Percentiles rank a stretch among this genome's conserved stretches.
These are phyloP conservation scores for Bombardia bombarda DNA, from an alignment of 495 filamentous ascomycete species.

Conservation along the genomic window DNA sequence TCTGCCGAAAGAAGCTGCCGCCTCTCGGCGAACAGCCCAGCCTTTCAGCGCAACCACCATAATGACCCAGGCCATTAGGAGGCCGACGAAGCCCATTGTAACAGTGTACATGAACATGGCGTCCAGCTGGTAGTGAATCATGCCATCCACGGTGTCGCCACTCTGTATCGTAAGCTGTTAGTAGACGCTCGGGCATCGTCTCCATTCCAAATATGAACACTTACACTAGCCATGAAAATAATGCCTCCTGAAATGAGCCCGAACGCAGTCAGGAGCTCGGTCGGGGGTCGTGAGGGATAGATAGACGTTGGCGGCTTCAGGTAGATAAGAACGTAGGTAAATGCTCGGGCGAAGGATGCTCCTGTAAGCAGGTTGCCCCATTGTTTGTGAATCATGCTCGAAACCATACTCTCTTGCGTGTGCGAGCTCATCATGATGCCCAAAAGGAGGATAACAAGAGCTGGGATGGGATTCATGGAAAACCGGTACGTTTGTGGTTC, in stretches of 20 bases:
- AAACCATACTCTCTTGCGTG: constrained; percentile 75
- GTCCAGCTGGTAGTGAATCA: constrained; percentile 63
- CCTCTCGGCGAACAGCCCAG: constrained; percentile 66
- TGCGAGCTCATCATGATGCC: constrained; percentile 95
- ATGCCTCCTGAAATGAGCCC: constrained; percentile 81
- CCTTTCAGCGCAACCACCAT: constrained; percentile 79
- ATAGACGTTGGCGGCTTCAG: constrained; percentile 76
- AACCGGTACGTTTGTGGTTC: constrained; percentile 61
- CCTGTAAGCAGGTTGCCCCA: constrained; percentile 86
- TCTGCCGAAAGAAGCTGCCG: not conserved
- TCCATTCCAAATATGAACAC: constrained; percentile 18
- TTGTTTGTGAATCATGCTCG: constrained; percentile 88
- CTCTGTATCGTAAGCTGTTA: constrained; percentile 36
- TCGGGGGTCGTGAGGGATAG: constrained; percentile 83
- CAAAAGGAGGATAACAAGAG: constrained; percentile 73
- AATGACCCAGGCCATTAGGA: constrained; percentile 82
- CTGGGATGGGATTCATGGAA: constrained; percentile 85
- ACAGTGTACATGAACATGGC: constrained; percentile 95
- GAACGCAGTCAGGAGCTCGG: constrained; percentile 78
- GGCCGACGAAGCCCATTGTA: constrained; percentile 70
- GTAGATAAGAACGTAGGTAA: constrained; percentile 76
- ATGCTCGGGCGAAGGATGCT: constrained; percentile 65
- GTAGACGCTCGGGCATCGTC: not conserved
- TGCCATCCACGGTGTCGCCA: constrained; percentile 63
- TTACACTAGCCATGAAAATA: constrained; percentile 88